Evolutionary conservation across 1,139 yeast species (phyloP).

Genomic region (Geotrichum restrictum): DNA sequence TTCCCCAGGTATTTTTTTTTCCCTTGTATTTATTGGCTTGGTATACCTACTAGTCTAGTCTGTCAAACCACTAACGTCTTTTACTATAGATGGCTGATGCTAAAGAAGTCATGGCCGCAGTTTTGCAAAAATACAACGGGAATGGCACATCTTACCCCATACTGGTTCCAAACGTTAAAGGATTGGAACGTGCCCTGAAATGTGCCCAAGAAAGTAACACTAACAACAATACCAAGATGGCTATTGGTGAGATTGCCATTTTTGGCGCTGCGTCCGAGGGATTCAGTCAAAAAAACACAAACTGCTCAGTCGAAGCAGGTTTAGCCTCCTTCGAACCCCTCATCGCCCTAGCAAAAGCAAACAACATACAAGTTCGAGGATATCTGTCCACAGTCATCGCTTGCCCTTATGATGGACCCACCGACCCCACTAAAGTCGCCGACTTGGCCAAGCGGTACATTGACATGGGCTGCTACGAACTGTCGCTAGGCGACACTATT

Average conservation of each 20-base stretch:
- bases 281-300: slow-evolving; percentile 36
- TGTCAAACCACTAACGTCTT: slow-evolving; percentile 2
- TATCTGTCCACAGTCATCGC: slow-evolving; percentile 39
- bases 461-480: slow-evolving; percentile 39
- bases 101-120: slow-evolving; percentile 12
- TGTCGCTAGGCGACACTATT: slow-evolving; percentile 40
- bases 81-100: slow-evolving; percentile 22
- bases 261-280: slow-evolving; percentile 40
- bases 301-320: slow-evolving; percentile 35
- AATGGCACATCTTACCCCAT: slow-evolving; percentile 35
- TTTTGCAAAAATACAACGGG: slow-evolving; percentile 8
- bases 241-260: slow-evolving; percentile 35
- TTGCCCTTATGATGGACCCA: slow-evolving; percentile 40
- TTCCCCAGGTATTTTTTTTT: slow-evolving; percentile 35
- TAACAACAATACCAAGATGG: slow-evolving; percentile 18
- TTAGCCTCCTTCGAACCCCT: slow-evolving; percentile 32
- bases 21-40: slow-evolving; percentile 31
- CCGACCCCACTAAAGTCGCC: slow-evolving; percentile 36
- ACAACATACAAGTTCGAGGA: slow-evolving; percentile 34
- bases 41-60: slow-evolving; percentile 22
- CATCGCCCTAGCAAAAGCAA: slow-evolving; percentile 30
- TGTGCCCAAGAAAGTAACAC: slow-evolving; percentile 11
- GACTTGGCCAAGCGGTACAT: slow-evolving; percentile 31
- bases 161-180: slow-evolving; percentile 37
- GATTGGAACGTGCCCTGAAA: slow-evolving; percentile 34